Base-by-base conservation (phyloP, 2,329 filamentous ascomycete species). In the Colletotrichum sp. region DNA sequence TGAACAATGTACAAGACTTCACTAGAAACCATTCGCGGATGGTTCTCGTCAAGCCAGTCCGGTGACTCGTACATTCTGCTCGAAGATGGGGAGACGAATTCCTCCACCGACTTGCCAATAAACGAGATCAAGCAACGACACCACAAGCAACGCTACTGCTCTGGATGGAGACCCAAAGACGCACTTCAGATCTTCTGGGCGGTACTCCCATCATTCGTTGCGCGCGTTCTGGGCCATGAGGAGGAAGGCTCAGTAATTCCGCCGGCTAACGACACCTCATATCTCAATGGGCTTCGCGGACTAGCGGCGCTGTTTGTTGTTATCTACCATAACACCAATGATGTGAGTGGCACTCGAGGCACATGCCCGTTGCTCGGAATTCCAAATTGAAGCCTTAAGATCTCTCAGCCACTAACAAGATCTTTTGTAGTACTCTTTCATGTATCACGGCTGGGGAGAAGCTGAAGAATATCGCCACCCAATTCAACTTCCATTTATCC, bases 211-310 rank as follows among this genome's bases (percentile, higher is more conserved):
- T 74, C 71, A 25, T 71, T 74, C n/a, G 2, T 74, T 15, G 59
- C 71, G 13, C 66, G 49, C 49, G 25, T 3, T 3, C 39, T 57
- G 11, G 71, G 71, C 4, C 71, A 74, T 4, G 59, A 6, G 2
- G 59, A 65, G 7, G 57, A 73, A 5, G 2, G 63, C 30, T 36
- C 59, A 5, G 19, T 5, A 3, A 49, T 74, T n/a, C 67, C 67
- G 13, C 29, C 19, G 6, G 25, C 59, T 32, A 70, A 11, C 25
- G 11, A 36, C 11, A 91, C 90, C 8, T 86, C 90, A 9, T 91
- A 91, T 78, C 88, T 92, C 59, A 90, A 92, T 78, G 90, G 90
- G 72, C 88, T 92, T 84, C 87, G 90, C 74, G 90, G 90, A 16
- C 81, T 91, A 22, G 90, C 89, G 52, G 89, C 89, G 7, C 84